Evolutionary conservation across 2,329 filamentous ascomycete genomes (phyloP), one percentile per base, ranked within the genome.

Genomic region (Sporothrix inflata): DNA sequence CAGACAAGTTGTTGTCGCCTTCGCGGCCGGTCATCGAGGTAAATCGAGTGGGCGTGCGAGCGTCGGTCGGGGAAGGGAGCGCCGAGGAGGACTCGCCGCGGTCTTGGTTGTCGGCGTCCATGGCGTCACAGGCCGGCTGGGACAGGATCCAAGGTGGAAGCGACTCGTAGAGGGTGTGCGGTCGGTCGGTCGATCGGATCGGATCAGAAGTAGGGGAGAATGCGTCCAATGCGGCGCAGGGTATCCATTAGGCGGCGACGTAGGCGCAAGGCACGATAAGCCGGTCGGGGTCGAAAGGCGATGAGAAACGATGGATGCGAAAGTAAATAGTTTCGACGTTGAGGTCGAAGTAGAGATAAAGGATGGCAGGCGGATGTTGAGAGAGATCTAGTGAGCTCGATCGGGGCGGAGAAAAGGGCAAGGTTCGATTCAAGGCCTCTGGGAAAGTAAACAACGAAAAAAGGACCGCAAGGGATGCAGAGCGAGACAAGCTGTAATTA

Each of bases 1-100:
- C 87, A 4, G 85, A 82, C 65, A 85, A 78, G 30, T 80, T 82
- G 65, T 87, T 85, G 49, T 38, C 68, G 61, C 67, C 57, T 30
- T 70, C 49, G 42, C 60, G 53, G 55, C 65, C 42, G 27, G 61
- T 14, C 30, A 53, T 19, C 6, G 66, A 34, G 21, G 55, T 40
- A n/a, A 55, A 66, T 4, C 66, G 71, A 12, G 45, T 40, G 47
- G 71, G 67, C 71, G 66, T 42, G 66, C 71, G 71, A 16, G 71
- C n/a, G 11, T 72, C 71, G 24, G 71, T 70, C 24, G 71, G 71
- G 24, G 71, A 70, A 8, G 71, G 57, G 8, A 65, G 71, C n/a
- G 55, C 57, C 27, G 71, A 55, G 30, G 66, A 53, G 14, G 71
- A 70, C 45, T 65, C 71, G 57, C 66, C 71, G 4, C 66, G 66